phyloP scores from a whole-genome alignment of 495 filamentous ascomycete species.

The Penicillium fimorum region DNA sequence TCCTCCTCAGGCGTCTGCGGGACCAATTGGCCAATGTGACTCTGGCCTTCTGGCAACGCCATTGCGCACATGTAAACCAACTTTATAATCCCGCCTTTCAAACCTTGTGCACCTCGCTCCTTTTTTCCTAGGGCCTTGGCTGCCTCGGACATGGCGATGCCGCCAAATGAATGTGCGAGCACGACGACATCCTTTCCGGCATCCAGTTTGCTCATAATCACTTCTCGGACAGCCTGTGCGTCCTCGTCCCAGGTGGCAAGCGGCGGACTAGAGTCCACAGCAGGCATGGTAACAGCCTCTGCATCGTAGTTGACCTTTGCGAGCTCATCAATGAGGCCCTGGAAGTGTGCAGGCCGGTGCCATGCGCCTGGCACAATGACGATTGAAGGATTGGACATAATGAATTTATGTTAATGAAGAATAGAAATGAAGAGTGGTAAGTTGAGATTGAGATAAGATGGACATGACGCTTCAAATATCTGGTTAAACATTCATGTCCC shows the following conservation, averaged over 20 bases:
- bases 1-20: slow-evolving; percentile 26
- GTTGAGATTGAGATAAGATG: too few species aligned
- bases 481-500: too few species aligned
- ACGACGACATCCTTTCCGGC: slow-evolving; percentile 36
- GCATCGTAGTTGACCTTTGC: slow-evolving; percentile 29
- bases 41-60: slow-evolving; percentile 29
- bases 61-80: slow-evolving; percentile 41
- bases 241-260: slow-evolving; percentile 30
- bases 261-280: slow-evolving; percentile 30
- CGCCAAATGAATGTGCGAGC: slow-evolving; percentile 41
- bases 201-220: slow-evolving; percentile 25
- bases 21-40: slow-evolving; percentile 22
- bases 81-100: slow-evolving; percentile 38
- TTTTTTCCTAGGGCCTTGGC: slow-evolving; percentile 36
- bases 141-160: slow-evolving; percentile 37
- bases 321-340: slow-evolving; percentile 32
- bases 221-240: slow-evolving; percentile 25
- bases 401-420: not conserved
- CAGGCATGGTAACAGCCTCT: slow-evolving; percentile 26
- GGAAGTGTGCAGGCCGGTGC: slow-evolving; percentile 42
- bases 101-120: slow-evolving; percentile 37
- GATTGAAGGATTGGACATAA: slow-evolving; percentile 30
- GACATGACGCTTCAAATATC: too few species aligned
- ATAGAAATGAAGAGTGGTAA: too few species aligned
- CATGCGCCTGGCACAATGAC: slow-evolving; percentile 45